phyloP scores from a whole-genome alignment of 139 green algal species.

The Spirogloea muscicola region DNA sequence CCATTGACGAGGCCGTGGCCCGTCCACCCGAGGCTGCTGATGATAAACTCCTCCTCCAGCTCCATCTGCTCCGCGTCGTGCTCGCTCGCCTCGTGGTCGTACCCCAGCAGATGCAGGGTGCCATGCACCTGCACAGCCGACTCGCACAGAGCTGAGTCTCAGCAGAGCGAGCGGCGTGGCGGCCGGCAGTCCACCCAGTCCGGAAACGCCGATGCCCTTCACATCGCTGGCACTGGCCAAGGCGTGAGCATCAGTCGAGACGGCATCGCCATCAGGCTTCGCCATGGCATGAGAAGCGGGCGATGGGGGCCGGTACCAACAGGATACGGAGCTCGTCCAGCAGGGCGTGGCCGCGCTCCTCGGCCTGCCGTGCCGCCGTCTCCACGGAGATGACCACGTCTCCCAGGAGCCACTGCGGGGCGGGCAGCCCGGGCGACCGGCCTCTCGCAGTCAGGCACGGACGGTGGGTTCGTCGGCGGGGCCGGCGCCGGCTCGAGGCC shows the following conservation, averaged over 20 bases:
- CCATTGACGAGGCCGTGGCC: constrained; percentile 12
- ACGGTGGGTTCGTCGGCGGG: too few species aligned
- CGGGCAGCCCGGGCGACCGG: too few species aligned
- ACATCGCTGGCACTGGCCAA: too few species aligned
- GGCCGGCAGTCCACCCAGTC: too few species aligned
- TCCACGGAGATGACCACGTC: constrained; percentile 92
- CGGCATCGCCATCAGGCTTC: too few species aligned
- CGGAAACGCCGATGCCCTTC: too few species aligned
- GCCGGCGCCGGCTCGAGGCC: too few species aligned
- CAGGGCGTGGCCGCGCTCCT: constrained; percentile 61
- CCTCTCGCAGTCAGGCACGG: too few species aligned
- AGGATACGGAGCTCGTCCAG: constrained; percentile 67
- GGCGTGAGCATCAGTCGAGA: too few species aligned
- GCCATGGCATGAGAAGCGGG: neutral
- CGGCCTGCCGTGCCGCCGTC: constrained; percentile 80
- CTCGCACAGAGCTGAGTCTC: too few species aligned
- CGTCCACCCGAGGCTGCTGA: constrained; percentile 23
- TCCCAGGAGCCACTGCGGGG: constrained; percentile 69
- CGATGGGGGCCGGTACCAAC: constrained; percentile 58
- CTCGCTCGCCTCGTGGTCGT: constrained; percentile 75
- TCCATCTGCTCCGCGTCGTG: constrained; percentile 35
- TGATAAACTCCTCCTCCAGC: constrained; percentile 35
- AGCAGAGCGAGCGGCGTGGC: too few species aligned
- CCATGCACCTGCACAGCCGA: constrained; percentile 70
- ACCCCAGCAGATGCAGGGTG: constrained; percentile 85